phyloP scores from a whole-genome alignment of 345 rosid species.

The Pistacia atlantica region DNA sequence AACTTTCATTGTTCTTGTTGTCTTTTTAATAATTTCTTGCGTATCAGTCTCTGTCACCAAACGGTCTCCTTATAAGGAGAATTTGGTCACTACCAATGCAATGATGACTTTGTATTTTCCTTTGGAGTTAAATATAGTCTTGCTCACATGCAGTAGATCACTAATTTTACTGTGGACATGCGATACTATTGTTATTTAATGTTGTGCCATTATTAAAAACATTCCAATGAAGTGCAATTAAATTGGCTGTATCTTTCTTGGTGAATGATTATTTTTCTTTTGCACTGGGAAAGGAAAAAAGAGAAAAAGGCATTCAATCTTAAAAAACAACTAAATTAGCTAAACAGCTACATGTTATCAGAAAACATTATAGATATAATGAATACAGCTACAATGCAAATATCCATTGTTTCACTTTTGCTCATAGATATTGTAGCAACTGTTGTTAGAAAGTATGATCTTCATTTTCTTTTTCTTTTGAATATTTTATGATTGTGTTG shows the following conservation, averaged over 20 bases:
- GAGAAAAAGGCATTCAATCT: background rate
- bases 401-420: background rate
- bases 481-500: background rate
- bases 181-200: background rate
- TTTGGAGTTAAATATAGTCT: background rate
- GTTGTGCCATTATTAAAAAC: background rate
- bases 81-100: background rate
- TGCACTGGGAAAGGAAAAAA: background rate
- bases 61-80: background rate
- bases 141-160: background rate
- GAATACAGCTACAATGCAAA: background rate
- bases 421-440: background rate
- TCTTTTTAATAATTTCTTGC: background rate
- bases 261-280: background rate
- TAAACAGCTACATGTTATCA: background rate
- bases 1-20: slow-evolving; percentile 12
- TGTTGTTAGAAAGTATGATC: background rate
- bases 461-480: background rate
- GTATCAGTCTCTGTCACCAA: background rate
- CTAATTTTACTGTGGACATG: background rate
- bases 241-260: background rate
- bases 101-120: background rate
- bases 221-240: background rate
- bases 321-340: background rate
- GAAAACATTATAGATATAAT: background rate